Evolutionary conservation across 495 filamentous ascomycete species (phyloP).

Genomic region (Friedmanniomyces simplex): DNA sequence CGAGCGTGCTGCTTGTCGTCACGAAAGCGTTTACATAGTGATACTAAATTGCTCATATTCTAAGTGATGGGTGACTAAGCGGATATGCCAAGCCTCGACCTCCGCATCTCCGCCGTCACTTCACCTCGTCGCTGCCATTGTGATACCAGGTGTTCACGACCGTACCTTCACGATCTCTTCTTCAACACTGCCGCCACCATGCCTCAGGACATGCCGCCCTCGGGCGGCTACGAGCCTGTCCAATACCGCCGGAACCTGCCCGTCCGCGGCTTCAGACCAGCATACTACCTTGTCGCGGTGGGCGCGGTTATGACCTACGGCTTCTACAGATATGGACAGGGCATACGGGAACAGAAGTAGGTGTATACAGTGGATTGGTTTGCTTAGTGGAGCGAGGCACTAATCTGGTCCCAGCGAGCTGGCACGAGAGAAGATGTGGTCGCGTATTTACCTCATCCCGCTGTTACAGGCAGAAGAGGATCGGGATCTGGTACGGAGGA

Average conservation of each 20-base stretch:
- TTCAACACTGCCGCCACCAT: conserved; percentile 35
- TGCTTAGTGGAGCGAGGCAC: neutral
- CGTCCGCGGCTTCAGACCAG: conserved; percentile 77
- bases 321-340: conserved; percentile 69
- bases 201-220: conserved; percentile 86
- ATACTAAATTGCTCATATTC: neutral
- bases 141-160: neutral
- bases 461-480: conserved; percentile 92
- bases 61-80: neutral
- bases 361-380: conserved; percentile 10
- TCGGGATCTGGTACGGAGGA: conserved; percentile 77
- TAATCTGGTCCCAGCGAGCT: conserved; percentile 55
- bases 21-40: no score
- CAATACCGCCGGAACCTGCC: conserved; percentile 98
- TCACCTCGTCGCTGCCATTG: neutral
- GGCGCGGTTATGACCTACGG: conserved; percentile 74
- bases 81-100: neutral
- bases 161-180: neutral
- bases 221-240: conserved; percentile 85
- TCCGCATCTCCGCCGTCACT: neutral
- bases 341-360: conserved; percentile 83
- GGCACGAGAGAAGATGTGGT: conserved; percentile 95
- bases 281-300: conserved; percentile 61
- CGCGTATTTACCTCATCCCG: conserved; percentile 83
- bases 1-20: neutral